These are phyloP conservation scores for Tripidium arundinaceum DNA, from an alignment of 202 grass and related monocot species.

Conservation along the genomic window DNA sequence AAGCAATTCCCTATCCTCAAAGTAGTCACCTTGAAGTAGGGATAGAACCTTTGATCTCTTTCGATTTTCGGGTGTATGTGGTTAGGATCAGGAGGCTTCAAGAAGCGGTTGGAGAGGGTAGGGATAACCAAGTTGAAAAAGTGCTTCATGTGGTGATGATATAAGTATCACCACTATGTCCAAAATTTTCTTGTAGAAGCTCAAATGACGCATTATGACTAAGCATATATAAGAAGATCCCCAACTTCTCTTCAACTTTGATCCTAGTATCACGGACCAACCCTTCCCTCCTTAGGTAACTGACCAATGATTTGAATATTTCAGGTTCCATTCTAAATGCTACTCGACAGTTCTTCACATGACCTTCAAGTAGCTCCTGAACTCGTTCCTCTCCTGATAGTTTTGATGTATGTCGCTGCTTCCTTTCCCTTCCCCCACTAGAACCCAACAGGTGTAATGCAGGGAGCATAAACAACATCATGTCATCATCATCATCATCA, in stretches of 20 bases:
- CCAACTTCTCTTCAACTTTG: not conserved
- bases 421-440: not conserved
- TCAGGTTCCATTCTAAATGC: not conserved
- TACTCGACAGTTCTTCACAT: too few relatives aligned
- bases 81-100: too few relatives aligned
- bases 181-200: not conserved
- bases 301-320: not conserved
- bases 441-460: not conserved
- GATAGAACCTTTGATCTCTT: too few relatives aligned
- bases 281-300: not conserved
- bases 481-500: not conserved
- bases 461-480: not conserved
- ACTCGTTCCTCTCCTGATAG: too few relatives aligned
- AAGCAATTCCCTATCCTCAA: too few relatives aligned
- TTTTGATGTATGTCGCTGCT: not conserved
- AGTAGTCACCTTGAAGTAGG: too few relatives aligned
- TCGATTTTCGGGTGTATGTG: too few relatives aligned
- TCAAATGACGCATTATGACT: too few relatives aligned
- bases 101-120: not conserved
- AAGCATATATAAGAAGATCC: too few relatives aligned
- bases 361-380: not conserved
- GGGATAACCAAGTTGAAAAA: not conserved
- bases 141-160: not conserved
- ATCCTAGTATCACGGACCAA: not conserved
- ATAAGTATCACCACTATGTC: not conserved